Percentiles rank a stretch among this genome's conserved stretches.
Evolutionary conservation across 2,329 filamentous ascomycete genomes (phyloP).

Genomic region (Monosporascus sp.): DNA sequence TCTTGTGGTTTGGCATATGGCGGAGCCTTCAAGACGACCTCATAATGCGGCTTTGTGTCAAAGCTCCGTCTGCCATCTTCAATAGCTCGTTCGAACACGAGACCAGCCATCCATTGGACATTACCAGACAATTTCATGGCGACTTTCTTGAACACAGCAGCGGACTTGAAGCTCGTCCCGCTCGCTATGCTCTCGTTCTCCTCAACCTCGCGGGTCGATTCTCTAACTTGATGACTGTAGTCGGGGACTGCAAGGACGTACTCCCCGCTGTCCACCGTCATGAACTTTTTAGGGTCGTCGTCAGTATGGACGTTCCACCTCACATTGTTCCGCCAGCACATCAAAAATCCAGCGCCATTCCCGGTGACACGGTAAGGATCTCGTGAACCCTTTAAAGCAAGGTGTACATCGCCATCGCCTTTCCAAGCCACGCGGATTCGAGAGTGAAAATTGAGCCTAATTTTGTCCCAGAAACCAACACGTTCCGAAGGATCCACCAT

Average conservation of each 20-base stretch:
- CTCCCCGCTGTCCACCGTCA: constrained; percentile 92
- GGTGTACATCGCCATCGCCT: constrained; percentile 89
- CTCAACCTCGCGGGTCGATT: constrained; percentile 46
- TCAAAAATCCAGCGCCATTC: constrained; percentile 88
- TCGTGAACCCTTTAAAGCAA: constrained; percentile 84
- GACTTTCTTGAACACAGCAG: constrained; percentile 93
- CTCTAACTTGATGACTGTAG: constrained; percentile 80
- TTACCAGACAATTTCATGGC: constrained; percentile 98
- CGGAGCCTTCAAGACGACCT: constrained; percentile 80
- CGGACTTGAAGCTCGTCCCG: constrained; percentile 61
- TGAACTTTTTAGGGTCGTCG: constrained; percentile 85
- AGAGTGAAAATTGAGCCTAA: constrained; percentile 89
- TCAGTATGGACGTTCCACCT: constrained; percentile 78
- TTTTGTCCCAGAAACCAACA: constrained; percentile 98
- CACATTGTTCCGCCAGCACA: constrained; percentile 98
- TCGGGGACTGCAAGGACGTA: constrained; percentile 94
- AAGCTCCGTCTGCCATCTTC: constrained; percentile 71
- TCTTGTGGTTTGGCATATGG: constrained; percentile 60
- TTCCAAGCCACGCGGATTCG: constrained; percentile 86
- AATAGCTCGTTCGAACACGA: constrained; percentile 86
- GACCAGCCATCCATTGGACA: constrained; percentile 84
- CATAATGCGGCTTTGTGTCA: constrained; percentile 86
- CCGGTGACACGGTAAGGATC: constrained; percentile 93
- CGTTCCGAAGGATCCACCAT: constrained; percentile 89
- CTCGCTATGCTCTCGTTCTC: constrained; percentile 56